Base-by-base conservation (phyloP, 495 filamentous ascomycete species). In the Bathelium albidoporum region DNA sequence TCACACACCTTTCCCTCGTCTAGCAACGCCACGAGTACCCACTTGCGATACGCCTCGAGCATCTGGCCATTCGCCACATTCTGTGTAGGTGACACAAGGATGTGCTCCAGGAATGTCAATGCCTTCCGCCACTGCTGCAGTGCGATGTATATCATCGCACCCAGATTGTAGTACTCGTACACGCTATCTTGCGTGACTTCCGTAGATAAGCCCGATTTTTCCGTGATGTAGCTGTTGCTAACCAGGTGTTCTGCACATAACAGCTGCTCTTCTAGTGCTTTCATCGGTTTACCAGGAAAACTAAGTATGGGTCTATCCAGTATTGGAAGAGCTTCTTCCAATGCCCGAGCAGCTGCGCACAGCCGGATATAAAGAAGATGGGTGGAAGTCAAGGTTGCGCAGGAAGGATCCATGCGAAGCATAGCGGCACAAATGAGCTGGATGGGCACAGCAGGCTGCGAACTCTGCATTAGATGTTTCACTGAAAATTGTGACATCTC, bases 41-140 rank as follows among this genome's bases (percentile, higher is more conserved):
- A 96, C 76, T 95, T 97, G 73, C 93, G 95, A 78, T 95, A 95
- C 16, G 89, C 90, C 68, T 96, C 91, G 1, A 89, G 79, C 86
- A 91, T 90, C 32, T 94, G 80, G 73, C 84, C 87, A 74, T 86
- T 93, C 22, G 82, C 78, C 14, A 79, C 73, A 26, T 74, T 79
- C 18, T 75, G 75, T 1, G 82, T 76, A 10, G 91, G 91, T 43
- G 80, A 81, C 18, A 85, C 80, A 32, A 93, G 78, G 44, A 86
- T 83, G 62, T 83, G 78, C 65, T 86, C 86, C 31, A 97, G 78
- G 59, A 87, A 89, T 52, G 85, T 80, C 31, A 82, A 76, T 0
- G 93, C 91, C 62, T 83, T 82, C 32, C 79, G 74, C 89, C 88
- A 97, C 60, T 87, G 74, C 66, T 85, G 83, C 18, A 84, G 69